Percentiles rank a stretch among this genome's conserved stretches.
Evolutionary conservation across 78 protist genomes (phyloP).

Genomic region (Salpingoeca rosetta): DNA sequence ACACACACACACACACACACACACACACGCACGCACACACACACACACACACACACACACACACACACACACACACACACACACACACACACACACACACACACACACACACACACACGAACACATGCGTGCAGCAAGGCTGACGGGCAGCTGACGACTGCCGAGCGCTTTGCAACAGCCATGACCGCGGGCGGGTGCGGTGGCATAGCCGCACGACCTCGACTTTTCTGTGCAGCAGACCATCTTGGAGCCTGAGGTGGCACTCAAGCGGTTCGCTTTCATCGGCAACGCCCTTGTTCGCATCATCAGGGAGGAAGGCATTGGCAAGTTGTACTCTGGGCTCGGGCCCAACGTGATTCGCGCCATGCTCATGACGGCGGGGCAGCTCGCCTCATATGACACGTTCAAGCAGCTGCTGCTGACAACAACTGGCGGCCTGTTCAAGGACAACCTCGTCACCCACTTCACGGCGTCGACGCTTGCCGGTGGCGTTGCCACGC

Average conservation of each 20-base stretch:
- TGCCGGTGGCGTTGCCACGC: slow-evolving; percentile 9
- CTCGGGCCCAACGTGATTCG: slow-evolving; percentile 1
- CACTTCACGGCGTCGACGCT: neutral
- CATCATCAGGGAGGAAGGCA: neutral
- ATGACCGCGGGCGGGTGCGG: slow-evolving; percentile 29
- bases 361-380: neutral
- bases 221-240: no score
- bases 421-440: neutral
- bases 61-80: no score
- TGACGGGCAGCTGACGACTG: neutral
- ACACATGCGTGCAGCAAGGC: neutral
- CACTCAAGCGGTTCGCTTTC: no score
- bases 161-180: neutral
- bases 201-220: no score
- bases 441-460: neutral
- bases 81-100: no score
- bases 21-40: no score
- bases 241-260: no score
- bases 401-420: neutral
- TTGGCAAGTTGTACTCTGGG: neutral
- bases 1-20: no score
- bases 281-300: neutral
- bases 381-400: slow-evolving; percentile 5
- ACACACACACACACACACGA: no score
- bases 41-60: no score